Conservation (phyloP, 371 early-diverging fungal species). For the Syncephalastrum racemosum region DNA sequence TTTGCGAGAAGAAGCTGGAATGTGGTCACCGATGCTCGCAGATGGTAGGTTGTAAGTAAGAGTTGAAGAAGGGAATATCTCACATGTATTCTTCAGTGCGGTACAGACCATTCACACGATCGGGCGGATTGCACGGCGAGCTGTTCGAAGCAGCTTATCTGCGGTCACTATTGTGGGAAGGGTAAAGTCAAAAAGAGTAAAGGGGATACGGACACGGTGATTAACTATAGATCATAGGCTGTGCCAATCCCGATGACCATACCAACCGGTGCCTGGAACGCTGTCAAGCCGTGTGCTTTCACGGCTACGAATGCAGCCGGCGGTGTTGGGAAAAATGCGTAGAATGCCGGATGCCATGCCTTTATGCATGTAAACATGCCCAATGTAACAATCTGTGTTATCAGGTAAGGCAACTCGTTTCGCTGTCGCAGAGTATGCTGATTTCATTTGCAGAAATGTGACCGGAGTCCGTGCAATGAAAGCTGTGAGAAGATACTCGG, state of each 20-base stretch:
- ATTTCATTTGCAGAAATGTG: slow-evolving; percentile 29
- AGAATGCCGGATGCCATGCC: not conserved
- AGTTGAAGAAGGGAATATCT: too few relatives aligned
- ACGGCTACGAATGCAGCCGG: slow-evolving; percentile 42
- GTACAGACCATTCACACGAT: slow-evolving; percentile 28
- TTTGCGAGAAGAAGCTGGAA: slow-evolving; percentile 13
- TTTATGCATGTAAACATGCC: slow-evolving; percentile 34
- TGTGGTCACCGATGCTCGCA: slow-evolving; percentile 36
- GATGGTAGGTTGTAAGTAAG: slow-evolving; percentile 3
- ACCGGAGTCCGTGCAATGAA: slow-evolving; percentile 44
- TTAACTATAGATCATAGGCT: slow-evolving; percentile 25
- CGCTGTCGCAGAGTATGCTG: not conserved
- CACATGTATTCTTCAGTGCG: slow-evolving; percentile 26
- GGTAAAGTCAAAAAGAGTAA: slow-evolving; percentile 22
- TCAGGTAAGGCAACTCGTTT: slow-evolving; percentile 21
- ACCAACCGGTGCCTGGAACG: slow-evolving; percentile 42
- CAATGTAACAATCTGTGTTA: slow-evolving; percentile 42
- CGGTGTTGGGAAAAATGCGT: slow-evolving; percentile 37
- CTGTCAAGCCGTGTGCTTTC: slow-evolving; percentile 40
- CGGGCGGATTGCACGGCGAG: slow-evolving; percentile 28
- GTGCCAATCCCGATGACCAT: slow-evolving; percentile 43
- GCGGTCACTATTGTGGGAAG: slow-evolving; percentile 48
- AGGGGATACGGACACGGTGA: not conserved
- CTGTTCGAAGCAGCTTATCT: slow-evolving; percentile 48
- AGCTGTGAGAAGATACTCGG: slow-evolving; percentile 22